A percentile compares a stretch with the other conserved stretches of the same genome.
Conservation (phyloP, 2,329 filamentous ascomycete genomes). For the Penicillium sclerotigenum region DNA sequence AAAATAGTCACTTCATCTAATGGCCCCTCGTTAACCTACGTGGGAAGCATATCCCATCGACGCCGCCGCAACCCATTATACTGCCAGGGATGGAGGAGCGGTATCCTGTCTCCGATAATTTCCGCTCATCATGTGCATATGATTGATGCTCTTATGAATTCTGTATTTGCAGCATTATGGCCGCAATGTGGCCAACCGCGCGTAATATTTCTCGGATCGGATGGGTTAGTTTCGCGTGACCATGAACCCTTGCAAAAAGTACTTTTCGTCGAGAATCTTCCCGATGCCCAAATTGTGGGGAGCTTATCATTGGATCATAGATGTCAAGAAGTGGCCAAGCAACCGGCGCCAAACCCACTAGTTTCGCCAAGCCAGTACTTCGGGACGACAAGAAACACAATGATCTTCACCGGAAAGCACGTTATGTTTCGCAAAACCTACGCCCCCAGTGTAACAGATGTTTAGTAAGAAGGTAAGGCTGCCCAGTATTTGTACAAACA, state of each 20-base stretch:
- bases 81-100: too few species aligned
- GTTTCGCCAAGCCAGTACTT: not conserved
- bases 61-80: not conserved
- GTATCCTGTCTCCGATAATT: not conserved
- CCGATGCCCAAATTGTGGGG: too few species aligned
- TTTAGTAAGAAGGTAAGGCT: not conserved
- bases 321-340: not conserved
- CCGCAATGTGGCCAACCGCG: not conserved
- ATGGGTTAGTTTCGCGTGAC: too few species aligned
- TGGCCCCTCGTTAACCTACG: too few species aligned
- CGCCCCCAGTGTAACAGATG: not conserved
- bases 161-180: not conserved
- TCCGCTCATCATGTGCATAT: not conserved
- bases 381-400: not conserved
- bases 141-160: not conserved
- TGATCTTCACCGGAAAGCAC: not conserved
- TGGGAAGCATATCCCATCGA: not conserved
- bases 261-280: too few species aligned
- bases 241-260: not conserved
- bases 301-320: too few species aligned
- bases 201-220: not conserved
- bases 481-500: too few species aligned
- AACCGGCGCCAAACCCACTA: not conserved
- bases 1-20: not conserved
- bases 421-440: not conserved